Evolutionary conservation across 2,329 filamentous ascomycete genomes (phyloP), one percentile per base, ranked within the genome.

Genomic region (Teratosphaeria destructans): DNA sequence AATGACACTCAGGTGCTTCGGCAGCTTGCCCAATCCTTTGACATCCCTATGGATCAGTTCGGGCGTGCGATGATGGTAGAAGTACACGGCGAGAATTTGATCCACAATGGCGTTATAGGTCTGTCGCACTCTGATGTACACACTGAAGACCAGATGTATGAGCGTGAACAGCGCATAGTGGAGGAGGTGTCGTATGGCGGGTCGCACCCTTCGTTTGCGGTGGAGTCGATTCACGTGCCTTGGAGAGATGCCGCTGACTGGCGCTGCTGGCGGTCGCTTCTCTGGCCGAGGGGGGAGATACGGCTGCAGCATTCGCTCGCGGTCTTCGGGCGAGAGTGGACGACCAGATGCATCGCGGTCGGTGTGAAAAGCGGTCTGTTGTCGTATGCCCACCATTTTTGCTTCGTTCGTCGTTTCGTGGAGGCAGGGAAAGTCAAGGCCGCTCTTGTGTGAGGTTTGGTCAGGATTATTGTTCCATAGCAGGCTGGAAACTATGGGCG

Each of bases 51-150:
- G 85, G 66, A 99, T 96, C 71, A 96, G 85, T 71, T 95, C 90
- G 7, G 94, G 94, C 0, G 93, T 95, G 57, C 90, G 89, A 74
- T 99, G 94, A 76, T 99, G 95, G 77, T 99, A 94, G 73, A 93
- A 92, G 58, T 95, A 80, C 62, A 97, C 82, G 10, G 90, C 89
- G 57, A 90, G 83, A 64, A 93, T 78, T 61, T 89, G 86, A 72
- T 94, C 88, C 66, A 85, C 79, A 56, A 95, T 81, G 8, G 87
- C 83, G 72, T 93, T 87, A 76, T 90, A 94, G 59, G 85, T 84
- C 71, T 90, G 86, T 60, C 92, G 86, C 60, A 90, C 76, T 63
- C 91, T 88, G 65, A 96, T 87, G 73, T 94, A 95, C 64, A 97
- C 78, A 6, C 90, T 93, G 76, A 96, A 97, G 65, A 96, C 72